Evolutionary conservation across 2,329 filamentous ascomycete genomes (phyloP).

Genomic region (Penicillium olsonii): DNA sequence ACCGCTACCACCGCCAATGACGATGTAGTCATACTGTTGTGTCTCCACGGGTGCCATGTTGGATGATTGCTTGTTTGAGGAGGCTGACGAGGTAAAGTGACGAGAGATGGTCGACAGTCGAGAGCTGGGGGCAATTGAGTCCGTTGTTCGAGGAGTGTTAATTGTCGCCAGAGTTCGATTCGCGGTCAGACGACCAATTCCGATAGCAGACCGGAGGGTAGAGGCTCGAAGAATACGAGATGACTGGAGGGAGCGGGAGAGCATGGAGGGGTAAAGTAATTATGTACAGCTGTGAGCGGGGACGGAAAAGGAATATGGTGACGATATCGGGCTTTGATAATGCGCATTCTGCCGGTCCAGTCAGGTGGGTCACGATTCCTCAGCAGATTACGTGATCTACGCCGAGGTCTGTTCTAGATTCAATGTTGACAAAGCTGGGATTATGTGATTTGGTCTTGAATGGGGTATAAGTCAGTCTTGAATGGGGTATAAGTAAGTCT

Average conservation of each 20-base stretch:
- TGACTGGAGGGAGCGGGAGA: slow-evolving; percentile 24
- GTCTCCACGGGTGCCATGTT: slow-evolving; percentile 49
- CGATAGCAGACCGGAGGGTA: slow-evolving; percentile 11
- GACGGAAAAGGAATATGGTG: slow-evolving; percentile 9
- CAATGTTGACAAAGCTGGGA: too few species aligned
- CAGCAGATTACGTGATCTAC: slow-evolving; percentile 18
- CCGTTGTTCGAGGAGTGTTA: slow-evolving; percentile 16
- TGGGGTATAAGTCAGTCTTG: too few species aligned
- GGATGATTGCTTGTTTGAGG: slow-evolving; percentile 21
- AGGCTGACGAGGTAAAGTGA: slow-evolving; percentile 40
- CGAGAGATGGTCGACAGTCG: slow-evolving; percentile 44
- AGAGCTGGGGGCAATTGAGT: slow-evolving; percentile 20
- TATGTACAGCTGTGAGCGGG: slow-evolving; percentile 18
- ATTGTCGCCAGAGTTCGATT: slow-evolving; percentile 30
- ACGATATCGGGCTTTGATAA: slow-evolving; percentile 20
- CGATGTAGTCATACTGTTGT: slow-evolving; percentile 57
- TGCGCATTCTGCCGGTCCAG: not conserved
- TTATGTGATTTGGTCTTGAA: too few species aligned
- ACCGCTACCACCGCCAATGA: slow-evolving; percentile 57
- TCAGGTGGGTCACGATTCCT: slow-evolving; percentile 8
- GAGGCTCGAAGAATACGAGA: slow-evolving; percentile 24
- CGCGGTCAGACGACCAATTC: slow-evolving; percentile 16
- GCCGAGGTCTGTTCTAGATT: not conserved
- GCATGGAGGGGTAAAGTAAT: slow-evolving; percentile 22
- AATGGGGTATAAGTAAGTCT: too few species aligned